phyloP scores from a whole-genome alignment of 208 protist species.

The Trypanosoma theileri region DNA sequence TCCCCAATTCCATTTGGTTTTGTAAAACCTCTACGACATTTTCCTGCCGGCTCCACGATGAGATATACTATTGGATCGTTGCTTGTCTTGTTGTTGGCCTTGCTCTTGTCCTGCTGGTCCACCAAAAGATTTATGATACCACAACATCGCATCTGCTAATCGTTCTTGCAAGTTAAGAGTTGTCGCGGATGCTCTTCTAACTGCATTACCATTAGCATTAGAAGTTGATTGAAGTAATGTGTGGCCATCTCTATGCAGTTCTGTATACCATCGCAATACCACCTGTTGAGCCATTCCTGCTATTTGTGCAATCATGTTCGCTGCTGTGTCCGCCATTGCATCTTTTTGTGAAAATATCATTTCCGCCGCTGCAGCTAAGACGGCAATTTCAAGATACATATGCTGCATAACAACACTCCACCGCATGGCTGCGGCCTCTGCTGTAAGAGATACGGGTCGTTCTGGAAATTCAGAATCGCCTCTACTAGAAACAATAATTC shows the following conservation, averaged over 20 bases:
- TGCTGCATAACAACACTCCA: constrained; percentile 31
- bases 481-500: constrained; percentile 32
- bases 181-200: no score
- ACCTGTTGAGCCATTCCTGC: constrained; percentile 35
- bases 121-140: constrained; percentile 34
- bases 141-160: constrained; percentile 34
- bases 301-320: constrained; percentile 23
- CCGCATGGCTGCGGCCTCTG: constrained; percentile 1
- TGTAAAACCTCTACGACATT: background rate
- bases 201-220: constrained; percentile 3
- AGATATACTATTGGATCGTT: background rate
- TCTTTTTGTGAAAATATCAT: constrained; percentile 22
- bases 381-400: constrained; percentile 33
- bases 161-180: constrained; percentile 6
- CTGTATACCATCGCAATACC: constrained; percentile 35
- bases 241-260: constrained; percentile 16
- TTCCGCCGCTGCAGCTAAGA: constrained; percentile 33
- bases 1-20: background rate
- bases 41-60: background rate
- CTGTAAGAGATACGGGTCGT: constrained; percentile 12
- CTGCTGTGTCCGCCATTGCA: background rate
- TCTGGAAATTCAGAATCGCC: constrained; percentile 14
- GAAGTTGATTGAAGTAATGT: background rate
- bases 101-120: background rate
- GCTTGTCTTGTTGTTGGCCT: constrained; percentile 4